A percentile compares a stretch with the other conserved stretches of the same genome.
These are phyloP conservation scores for Cyanidium caldarium DNA, from an alignment of 23 red algal genomes.

Conservation along the genomic window DNA sequence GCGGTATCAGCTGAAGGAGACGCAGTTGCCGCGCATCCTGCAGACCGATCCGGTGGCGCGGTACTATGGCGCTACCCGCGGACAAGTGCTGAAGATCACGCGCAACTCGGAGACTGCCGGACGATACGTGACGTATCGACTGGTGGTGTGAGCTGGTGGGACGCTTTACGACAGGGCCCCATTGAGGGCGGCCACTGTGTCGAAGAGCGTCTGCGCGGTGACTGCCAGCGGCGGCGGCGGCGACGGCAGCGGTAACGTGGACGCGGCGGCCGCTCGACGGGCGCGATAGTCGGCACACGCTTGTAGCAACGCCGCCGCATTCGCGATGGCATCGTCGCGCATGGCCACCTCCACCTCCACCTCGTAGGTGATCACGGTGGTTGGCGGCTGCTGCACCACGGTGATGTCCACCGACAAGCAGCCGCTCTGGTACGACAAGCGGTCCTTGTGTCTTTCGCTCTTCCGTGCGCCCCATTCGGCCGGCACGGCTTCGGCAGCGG, in stretches of 20 bases:
- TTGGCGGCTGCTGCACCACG: conserved; percentile 11
- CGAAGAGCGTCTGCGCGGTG: neutral
- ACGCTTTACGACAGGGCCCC: neutral
- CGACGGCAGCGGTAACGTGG: neutral
- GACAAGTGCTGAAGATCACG: conserved; percentile 88
- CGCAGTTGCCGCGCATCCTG: conserved; percentile 83
- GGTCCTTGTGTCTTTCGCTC: conserved; percentile 29
- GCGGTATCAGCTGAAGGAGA: conserved; percentile 90
- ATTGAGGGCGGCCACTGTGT: neutral
- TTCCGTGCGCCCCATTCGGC: conserved; percentile 3
- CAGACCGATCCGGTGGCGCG: conserved; percentile 68
- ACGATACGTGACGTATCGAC: conserved; percentile 87
- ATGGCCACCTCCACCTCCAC: conserved; percentile 58
- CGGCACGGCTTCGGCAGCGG: conserved; percentile 7
- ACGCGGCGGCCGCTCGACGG: neutral
- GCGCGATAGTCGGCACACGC: neutral
- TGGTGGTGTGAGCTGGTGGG: conserved; percentile 13
- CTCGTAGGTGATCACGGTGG: conserved; percentile 12
- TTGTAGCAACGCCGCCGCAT: neutral
- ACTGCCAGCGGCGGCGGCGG: neutral
- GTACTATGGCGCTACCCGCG: conserved; percentile 66
- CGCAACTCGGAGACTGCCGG: conserved; percentile 83
- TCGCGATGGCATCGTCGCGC: neutral
- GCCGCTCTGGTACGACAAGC: conserved; percentile 53
- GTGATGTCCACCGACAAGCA: conserved; percentile 56